phyloP scores from a whole-genome alignment of 225 moss, liverwort and hornwort species.

The Neckera pumila region DNA sequence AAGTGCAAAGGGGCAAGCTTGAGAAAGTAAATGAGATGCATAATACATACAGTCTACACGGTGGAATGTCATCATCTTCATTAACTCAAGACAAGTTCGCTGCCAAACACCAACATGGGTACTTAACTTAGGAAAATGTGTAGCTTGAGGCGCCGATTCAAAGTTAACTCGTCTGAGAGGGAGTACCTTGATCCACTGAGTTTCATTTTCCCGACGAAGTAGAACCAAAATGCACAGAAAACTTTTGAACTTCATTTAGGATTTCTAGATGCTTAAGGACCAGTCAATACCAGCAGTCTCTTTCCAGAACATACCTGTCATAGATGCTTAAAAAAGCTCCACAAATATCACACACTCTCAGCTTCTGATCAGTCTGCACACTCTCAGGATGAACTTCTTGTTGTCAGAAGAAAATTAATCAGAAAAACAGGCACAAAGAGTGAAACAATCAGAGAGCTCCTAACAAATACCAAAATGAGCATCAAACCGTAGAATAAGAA shows the following conservation, averaged over 20 bases:
- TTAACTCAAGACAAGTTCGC: slow-evolving; percentile 19
- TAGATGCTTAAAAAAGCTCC: slow-evolving; percentile 98
- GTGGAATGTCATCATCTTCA: slow-evolving; percentile 38
- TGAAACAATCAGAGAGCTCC: not conserved
- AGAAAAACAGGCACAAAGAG: not conserved
- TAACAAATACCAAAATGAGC: not conserved
- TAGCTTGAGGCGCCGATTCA: slow-evolving; percentile 5
- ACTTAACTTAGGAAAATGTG: slow-evolving; percentile 22
- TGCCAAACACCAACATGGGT: slow-evolving; percentile 57
- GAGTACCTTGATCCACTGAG: not conserved
- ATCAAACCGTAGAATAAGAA: not conserved
- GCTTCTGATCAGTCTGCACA: slow-evolving; percentile 90
- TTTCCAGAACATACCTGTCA: slow-evolving; percentile 54
- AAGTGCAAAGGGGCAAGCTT: not conserved
- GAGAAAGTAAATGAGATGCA: slow-evolving; percentile 34
- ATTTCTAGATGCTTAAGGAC: not conserved
- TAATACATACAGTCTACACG: slow-evolving; percentile 40
- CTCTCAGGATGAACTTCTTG: not conserved
- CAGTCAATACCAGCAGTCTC: not conserved
- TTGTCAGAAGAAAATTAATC: slow-evolving; percentile 12
- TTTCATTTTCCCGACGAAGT: not conserved
- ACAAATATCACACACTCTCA: slow-evolving; percentile 96
- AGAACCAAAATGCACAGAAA: not conserved
- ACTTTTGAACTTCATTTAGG: not conserved
- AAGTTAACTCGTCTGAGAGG: not conserved